Percentiles rank a stretch among this genome's conserved stretches.
These are phyloP conservation scores for Santalum album DNA, from an alignment of 164 flowering plant genomes.

Conservation along the genomic window DNA sequence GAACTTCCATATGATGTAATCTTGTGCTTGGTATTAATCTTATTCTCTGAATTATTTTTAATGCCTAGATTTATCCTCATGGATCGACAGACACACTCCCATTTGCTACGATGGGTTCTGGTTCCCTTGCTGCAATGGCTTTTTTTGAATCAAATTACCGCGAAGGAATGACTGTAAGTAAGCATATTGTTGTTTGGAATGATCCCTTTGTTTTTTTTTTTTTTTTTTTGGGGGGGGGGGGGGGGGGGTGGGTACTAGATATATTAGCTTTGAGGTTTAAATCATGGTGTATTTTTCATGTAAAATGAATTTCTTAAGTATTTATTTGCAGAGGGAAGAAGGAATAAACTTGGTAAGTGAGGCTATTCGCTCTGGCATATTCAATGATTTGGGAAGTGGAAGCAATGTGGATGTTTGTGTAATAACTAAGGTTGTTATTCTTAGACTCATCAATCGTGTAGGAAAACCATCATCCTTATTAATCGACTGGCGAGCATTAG, in stretches of 20 bases:
- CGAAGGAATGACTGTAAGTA: slow-evolving; percentile 85
- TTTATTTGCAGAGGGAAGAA: slow-evolving; percentile 78
- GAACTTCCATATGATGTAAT: no score
- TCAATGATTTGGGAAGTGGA: slow-evolving; percentile 98
- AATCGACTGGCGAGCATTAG: no score
- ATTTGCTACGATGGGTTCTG: slow-evolving; percentile 62
- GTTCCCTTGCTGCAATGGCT: slow-evolving; percentile 72
- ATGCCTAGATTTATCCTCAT: slow-evolving; percentile 88
- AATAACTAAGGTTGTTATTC: slow-evolving; percentile 98
- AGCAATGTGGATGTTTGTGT: slow-evolving; percentile 96
- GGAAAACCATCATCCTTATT: no score
- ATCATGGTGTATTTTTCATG: no score
- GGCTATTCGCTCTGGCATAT: slow-evolving; percentile 87
- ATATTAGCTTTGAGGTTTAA: no score
- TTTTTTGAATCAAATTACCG: slow-evolving; percentile 77
- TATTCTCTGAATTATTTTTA: no score
- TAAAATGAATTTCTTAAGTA: no score
- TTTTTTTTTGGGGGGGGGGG: no score
- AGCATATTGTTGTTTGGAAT: not conserved
- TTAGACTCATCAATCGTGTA: no score
- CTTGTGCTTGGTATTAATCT: no score
- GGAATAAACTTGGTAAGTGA: slow-evolving; percentile 70
- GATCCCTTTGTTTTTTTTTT: not conserved
- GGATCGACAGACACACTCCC: slow-evolving; percentile 97
- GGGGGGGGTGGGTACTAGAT: no score